Base-by-base conservation (phyloP, 768 basidiomycete species). In the Boletales sp. region DNA sequence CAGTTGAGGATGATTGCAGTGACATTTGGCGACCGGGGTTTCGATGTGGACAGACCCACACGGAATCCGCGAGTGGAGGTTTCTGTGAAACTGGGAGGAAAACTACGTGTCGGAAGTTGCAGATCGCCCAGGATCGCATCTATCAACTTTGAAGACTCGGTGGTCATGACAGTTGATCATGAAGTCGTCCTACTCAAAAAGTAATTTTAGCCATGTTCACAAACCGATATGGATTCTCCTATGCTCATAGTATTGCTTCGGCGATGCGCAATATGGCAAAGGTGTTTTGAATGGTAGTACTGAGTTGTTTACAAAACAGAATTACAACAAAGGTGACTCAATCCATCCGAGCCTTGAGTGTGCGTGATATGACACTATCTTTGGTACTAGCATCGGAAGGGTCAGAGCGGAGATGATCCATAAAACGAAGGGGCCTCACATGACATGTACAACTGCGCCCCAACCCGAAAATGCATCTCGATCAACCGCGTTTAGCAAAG, bases 381-480 rank as follows among this genome's bases (percentile, higher is more conserved):
- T 85, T 84, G 37, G 86, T 87, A 48, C 86, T 88, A 51, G 39
- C 13, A 56, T 18, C 28, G 12, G 17, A 35, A 39, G 48, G 46
- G 50, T 41, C 47, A 45, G 48, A 41, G 41, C 50, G 36, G 53
- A 52, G 48, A 17, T 44, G 37, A 40, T 39, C 15, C 53, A 50
- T 14, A 14, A 36, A 50, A 50, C 32, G 39, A 15, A 35, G 40
- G 28, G 34, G 38, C 73, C 91, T 78, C 68, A 95, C 94, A 99
- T 89, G 49, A 99, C 75, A 76, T 97, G 90, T 35, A 99, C 96
- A 48, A 96, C 71, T 34, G 86, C 92, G 38, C 96, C 96, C 94
- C 93, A 97, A 52, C 96, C 96, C 48, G 94, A 96, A 68, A 83
- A 91, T 18, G 95, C 94, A 70, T 98, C 96, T 41, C 96, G 81